Conservation (phyloP, 768 basidiomycete species). For the Asterophora lycoperdoides region DNA sequence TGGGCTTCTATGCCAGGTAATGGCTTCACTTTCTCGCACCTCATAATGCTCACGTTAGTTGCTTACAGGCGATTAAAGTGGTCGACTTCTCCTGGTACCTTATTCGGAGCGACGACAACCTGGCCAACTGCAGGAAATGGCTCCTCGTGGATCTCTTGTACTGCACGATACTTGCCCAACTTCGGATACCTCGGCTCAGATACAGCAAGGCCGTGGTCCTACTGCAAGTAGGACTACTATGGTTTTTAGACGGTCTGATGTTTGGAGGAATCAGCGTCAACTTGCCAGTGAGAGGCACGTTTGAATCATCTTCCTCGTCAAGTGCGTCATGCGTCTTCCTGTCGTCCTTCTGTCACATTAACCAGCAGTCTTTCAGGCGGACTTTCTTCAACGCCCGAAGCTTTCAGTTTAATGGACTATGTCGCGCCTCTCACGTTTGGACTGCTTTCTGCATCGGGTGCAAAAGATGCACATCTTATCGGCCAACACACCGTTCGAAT, state of each 20-base stretch:
- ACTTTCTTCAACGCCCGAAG: constrained; percentile 38
- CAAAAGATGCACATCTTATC: constrained; percentile 57
- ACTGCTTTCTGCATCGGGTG: constrained; percentile 36
- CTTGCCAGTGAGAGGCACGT: constrained; percentile 6
- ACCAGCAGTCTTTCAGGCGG: constrained; percentile 20
- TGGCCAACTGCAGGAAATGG: constrained; percentile 60
- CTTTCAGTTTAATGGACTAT: constrained; percentile 45
- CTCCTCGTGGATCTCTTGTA: constrained; percentile 64
- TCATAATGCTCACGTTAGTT: constrained; percentile 3
- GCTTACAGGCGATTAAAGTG: constrained; percentile 64
- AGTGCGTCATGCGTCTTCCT: constrained; percentile 22
- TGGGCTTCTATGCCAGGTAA: constrained; percentile 72
- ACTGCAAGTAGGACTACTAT: constrained; percentile 57
- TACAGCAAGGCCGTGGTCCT: constrained; percentile 61
- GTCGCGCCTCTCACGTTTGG: constrained; percentile 50
- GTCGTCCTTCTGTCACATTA: neutral
- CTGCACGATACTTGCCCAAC: constrained; percentile 49
- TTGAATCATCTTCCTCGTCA: constrained; percentile 17
- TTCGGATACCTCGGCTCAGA: constrained; percentile 71
- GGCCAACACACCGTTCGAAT: constrained; percentile 91
- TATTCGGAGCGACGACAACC: constrained; percentile 39
- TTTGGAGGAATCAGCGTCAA: constrained; percentile 71
- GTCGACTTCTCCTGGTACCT: constrained; percentile 64
- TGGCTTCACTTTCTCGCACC: neutral
- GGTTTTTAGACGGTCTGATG: constrained; percentile 63